These are phyloP conservation scores for Tulasnella sp. DNA, from an alignment of 768 basidiomycete genomes.

Conservation along the genomic window DNA sequence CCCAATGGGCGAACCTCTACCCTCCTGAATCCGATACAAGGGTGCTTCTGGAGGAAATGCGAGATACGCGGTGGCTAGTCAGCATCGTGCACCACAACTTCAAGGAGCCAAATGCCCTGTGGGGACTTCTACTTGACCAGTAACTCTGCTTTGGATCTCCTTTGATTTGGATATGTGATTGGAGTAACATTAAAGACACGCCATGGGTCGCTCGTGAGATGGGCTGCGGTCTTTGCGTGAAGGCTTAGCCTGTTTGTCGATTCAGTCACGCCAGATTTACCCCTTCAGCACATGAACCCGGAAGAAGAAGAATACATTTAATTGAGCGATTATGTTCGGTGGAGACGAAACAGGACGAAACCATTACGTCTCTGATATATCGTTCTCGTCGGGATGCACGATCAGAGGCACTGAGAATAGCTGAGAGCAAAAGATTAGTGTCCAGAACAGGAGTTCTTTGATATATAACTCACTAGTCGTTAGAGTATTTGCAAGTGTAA, in stretches of 20 bases:
- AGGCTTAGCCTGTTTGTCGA: too few species aligned
- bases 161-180: neutral
- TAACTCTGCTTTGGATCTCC: neutral
- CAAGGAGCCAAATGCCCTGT: slow-evolving; percentile 63
- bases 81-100: slow-evolving; percentile 92
- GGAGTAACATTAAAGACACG: too few species aligned
- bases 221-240: too few species aligned
- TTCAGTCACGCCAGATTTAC: too few species aligned
- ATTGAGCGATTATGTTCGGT: too few species aligned
- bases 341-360: too few species aligned
- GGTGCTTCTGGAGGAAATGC: slow-evolving; percentile 55
- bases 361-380: too few species aligned
- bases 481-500: neutral
- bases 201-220: too few species aligned
- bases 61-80: slow-evolving; percentile 75
- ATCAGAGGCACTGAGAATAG: neutral
- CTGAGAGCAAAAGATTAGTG: neutral
- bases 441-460: neutral
- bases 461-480: neutral
- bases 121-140: slow-evolving; percentile 62
- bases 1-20: slow-evolving; percentile 85
- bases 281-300: too few species aligned
- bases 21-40: slow-evolving; percentile 63
- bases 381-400: too few species aligned
- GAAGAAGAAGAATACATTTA: too few species aligned